Evolutionary conservation across 192 early-diverging fungal genomes (phyloP).

Genomic region (Podila epicladia): DNA sequence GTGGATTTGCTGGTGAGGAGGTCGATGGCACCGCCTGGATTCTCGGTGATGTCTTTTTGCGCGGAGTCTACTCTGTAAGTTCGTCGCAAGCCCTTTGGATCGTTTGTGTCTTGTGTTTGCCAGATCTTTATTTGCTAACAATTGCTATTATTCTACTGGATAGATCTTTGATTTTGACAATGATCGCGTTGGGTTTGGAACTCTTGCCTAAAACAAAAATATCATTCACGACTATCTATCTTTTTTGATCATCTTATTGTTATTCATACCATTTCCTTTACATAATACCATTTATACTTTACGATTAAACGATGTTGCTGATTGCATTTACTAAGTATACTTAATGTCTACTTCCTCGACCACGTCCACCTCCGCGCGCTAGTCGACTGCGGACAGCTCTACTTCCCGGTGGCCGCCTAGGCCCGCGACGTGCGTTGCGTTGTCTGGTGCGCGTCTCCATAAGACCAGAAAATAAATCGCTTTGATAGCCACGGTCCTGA

Average conservation of each 20-base stretch:
- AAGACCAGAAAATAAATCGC: too few relatives aligned
- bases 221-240: not conserved
- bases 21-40: constrained; percentile 49
- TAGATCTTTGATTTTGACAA: constrained; percentile 49
- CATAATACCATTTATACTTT: not conserved
- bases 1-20: constrained; percentile 45
- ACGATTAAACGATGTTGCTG: too few relatives aligned
- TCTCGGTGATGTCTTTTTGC: constrained; percentile 45
- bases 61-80: constrained; percentile 44
- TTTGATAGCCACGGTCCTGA: too few relatives aligned
- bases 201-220: not conserved
- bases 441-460: too few relatives aligned
- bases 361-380: too few relatives aligned
- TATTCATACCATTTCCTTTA: not conserved
- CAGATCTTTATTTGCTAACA: not conserved
- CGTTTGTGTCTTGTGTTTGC: not conserved
- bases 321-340: too few relatives aligned
- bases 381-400: too few relatives aligned
- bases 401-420: too few relatives aligned
- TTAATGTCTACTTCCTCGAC: too few relatives aligned
- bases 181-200: constrained; percentile 42
- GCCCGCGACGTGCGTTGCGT: too few relatives aligned
- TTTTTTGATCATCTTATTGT: not conserved
- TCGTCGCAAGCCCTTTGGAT: not conserved
- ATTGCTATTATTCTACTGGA: not conserved